A percentile compares a stretch with the other conserved stretches of the same genome.
Evolutionary conservation across 176 grass and related monocot species (phyloP).

Genomic region (Triticum monococcum): DNA sequence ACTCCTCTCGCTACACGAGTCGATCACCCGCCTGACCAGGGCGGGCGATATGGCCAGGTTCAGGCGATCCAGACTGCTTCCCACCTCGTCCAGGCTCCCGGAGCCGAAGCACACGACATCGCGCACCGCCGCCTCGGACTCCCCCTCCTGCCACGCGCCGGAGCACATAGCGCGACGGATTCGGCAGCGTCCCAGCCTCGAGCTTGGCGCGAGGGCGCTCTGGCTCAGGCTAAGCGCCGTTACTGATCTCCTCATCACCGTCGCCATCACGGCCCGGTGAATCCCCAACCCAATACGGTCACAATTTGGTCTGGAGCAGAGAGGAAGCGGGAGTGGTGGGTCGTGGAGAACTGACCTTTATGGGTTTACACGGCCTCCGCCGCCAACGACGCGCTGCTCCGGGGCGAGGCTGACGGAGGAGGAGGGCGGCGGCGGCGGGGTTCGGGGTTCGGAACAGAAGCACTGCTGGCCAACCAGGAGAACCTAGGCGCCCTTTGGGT

Average conservation of each 20-base stretch:
- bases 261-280: background rate
- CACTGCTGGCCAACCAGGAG: background rate
- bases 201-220: background rate
- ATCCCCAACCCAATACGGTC: background rate
- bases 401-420: background rate
- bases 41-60: conserved; percentile 33
- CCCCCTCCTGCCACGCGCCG: background rate
- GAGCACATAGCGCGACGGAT: conserved; percentile 21
- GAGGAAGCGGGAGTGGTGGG: background rate
- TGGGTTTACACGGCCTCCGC: background rate
- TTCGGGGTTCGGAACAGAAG: background rate
- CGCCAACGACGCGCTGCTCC: conserved; percentile 1
- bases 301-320: background rate
- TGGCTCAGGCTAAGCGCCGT: background rate
- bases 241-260: background rate
- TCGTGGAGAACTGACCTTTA: conserved; percentile 9
- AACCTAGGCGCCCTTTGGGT: background rate
- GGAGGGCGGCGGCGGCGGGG: background rate
- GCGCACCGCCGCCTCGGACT: conserved; percentile 21
- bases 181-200: background rate
- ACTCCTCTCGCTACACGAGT: conserved; percentile 29
- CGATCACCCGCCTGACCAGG: conserved; percentile 33
- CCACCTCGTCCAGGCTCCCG: conserved; percentile 69
- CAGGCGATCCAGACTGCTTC: conserved; percentile 36
- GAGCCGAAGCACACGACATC: conserved; percentile 36